Percentiles rank a stretch among this genome's conserved stretches.
Conservation (phyloP, 768 basidiomycete genomes). For the Filobasidium floriforme region DNA sequence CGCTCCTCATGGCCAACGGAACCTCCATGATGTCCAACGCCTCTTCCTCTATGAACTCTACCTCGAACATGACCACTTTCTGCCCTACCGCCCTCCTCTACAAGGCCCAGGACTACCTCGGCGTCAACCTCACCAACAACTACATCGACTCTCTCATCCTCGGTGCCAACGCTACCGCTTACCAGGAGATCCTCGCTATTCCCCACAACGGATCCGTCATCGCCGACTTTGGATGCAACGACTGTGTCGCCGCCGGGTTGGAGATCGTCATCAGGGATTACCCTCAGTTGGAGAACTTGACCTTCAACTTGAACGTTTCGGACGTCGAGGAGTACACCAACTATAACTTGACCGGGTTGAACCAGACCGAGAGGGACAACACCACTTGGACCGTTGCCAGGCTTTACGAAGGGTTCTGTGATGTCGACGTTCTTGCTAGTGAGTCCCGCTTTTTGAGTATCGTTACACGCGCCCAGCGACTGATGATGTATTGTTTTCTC, state of each 20-base stretch:
- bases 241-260: slow-evolving; percentile 39
- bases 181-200: slow-evolving; percentile 24
- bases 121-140: slow-evolving; percentile 33
- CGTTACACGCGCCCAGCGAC: background rate
- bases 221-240: slow-evolving; percentile 30
- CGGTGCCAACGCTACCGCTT: slow-evolving; percentile 32
- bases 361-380: slow-evolving; percentile 17
- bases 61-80: slow-evolving; percentile 32
- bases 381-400: slow-evolving; percentile 28
- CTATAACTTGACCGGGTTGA: slow-evolving; percentile 7
- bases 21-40: slow-evolving; percentile 2
- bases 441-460: slow-evolving; percentile 16
- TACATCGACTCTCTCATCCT: slow-evolving; percentile 29
- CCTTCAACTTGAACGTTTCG: background rate
- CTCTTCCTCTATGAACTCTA: slow-evolving; percentile 2
- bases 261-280: slow-evolving; percentile 30
- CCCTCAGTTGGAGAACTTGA: slow-evolving; percentile 15
- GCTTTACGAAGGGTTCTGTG: slow-evolving; percentile 17
- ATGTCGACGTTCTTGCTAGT: slow-evolving; percentile 26
- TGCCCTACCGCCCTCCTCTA: slow-evolving; percentile 37
- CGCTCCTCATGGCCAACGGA: slow-evolving; percentile 13
- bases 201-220: slow-evolving; percentile 27
- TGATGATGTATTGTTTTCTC: background rate
- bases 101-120: slow-evolving; percentile 35
- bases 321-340: slow-evolving; percentile 4